These are phyloP conservation scores for Aphanomyces invadans DNA, from an alignment of 352 stramenopile species.

Conservation along the genomic window DNA sequence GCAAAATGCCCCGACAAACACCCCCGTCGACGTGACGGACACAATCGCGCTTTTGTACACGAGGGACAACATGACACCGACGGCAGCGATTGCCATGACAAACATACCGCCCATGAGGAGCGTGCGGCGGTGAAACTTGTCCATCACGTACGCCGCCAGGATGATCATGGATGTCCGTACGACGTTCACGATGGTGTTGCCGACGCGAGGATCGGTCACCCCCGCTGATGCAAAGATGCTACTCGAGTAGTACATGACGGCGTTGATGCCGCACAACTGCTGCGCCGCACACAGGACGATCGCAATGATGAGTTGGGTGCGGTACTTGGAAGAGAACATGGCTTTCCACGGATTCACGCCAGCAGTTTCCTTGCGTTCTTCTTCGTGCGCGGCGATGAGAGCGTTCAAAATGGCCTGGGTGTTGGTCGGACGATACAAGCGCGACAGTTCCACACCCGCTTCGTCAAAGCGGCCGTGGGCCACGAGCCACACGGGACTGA, in stretches of 20 bases:
- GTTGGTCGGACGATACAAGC: slow-evolving; percentile 5
- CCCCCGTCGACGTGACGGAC: slow-evolving; percentile 17
- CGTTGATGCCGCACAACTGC: slow-evolving; percentile 56
- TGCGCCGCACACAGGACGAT: slow-evolving; percentile 37
- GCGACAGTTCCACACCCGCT: background rate
- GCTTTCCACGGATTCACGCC: slow-evolving; percentile 11
- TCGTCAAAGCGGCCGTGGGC: slow-evolving; percentile 3
- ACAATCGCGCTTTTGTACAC: background rate
- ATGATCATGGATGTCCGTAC: slow-evolving; percentile 38
- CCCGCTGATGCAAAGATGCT: slow-evolving; percentile 36
- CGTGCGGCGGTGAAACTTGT: slow-evolving; percentile 40
- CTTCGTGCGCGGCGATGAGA: slow-evolving; percentile 5
- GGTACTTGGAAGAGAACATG: slow-evolving; percentile 31
- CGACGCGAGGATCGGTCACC: slow-evolving; percentile 35
- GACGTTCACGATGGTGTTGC: slow-evolving; percentile 36
- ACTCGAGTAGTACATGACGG: slow-evolving; percentile 46
- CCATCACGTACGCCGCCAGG: slow-evolving; percentile 34
- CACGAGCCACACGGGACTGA: slow-evolving; percentile 16
- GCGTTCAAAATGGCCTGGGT: slow-evolving; percentile 14
- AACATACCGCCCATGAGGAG: slow-evolving; percentile 47
- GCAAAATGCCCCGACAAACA: slow-evolving; percentile 27
- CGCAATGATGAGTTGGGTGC: slow-evolving; percentile 38
- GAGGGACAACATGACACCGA: slow-evolving; percentile 40
- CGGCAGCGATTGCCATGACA: slow-evolving; percentile 46
- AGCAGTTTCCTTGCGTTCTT: slow-evolving; percentile 1